Evolutionary conservation across 495 filamentous ascomycete species (phyloP).

Genomic region (Tetracladium setigerum): DNA sequence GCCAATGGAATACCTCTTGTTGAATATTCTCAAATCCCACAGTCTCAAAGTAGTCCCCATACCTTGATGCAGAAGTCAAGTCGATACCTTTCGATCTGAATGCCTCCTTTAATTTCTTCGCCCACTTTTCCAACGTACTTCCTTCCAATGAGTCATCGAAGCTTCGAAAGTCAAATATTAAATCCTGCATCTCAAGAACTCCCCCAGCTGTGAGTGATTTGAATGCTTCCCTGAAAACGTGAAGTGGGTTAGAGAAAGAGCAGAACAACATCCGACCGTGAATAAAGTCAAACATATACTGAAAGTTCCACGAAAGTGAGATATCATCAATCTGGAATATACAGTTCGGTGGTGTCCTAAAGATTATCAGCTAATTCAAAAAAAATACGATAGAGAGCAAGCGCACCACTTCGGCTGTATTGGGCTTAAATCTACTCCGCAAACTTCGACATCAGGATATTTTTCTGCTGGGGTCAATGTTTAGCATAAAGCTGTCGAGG

Average conservation of each 20-base stretch:
- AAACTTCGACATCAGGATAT: no score
- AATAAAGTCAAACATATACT: slow-evolving; percentile 34
- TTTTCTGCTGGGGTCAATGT: no score
- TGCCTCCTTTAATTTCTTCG: slow-evolving; percentile 18
- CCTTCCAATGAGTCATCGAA: slow-evolving; percentile 22
- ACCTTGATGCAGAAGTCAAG: slow-evolving; percentile 15
- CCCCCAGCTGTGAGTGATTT: slow-evolving; percentile 37
- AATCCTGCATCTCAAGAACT: slow-evolving; percentile 38
- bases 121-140: slow-evolving; percentile 23
- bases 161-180: slow-evolving; percentile 22
- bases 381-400: no score
- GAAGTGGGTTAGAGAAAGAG: slow-evolving; percentile 32
- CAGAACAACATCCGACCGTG: slow-evolving; percentile 33
- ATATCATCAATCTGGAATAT: no score
- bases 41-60: slow-evolving; percentile 25
- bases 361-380: no score
- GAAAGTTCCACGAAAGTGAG: no score
- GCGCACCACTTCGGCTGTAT: no score
- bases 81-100: slow-evolving; percentile 18
- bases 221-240: slow-evolving; percentile 31
- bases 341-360: no score
- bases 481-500: no score
- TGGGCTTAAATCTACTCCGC: no score
- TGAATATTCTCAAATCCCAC: slow-evolving; percentile 38
- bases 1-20: slow-evolving; percentile 37